phyloP scores from a whole-genome alignment of 2,329 filamentous ascomycete genomes.

The Aspergillus pseudoglaucus region DNA sequence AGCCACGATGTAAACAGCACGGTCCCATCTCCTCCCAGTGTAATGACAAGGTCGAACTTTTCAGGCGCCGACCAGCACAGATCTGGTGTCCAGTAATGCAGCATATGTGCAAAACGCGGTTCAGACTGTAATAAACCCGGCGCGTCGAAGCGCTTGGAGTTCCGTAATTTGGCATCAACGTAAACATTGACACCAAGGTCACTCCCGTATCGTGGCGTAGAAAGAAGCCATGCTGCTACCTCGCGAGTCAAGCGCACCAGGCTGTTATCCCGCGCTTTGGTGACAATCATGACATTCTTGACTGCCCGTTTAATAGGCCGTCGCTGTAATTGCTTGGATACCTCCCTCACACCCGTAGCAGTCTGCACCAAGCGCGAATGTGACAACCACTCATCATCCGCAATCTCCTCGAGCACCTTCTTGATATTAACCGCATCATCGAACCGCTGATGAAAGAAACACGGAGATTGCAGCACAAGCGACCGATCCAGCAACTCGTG shows the following conservation, averaged over 20 bases:
- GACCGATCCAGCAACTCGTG: constrained; percentile 38
- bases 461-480: constrained; percentile 77
- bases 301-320: constrained; percentile 88
- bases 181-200: constrained; percentile 93
- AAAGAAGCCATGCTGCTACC: constrained; percentile 78
- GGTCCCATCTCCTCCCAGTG: constrained; percentile 90
- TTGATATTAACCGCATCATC: constrained; percentile 94
- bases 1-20: constrained; percentile 95
- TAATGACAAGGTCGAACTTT: constrained; percentile 91
- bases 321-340: constrained; percentile 89
- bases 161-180: constrained; percentile 89
- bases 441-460: constrained; percentile 96
- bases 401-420: constrained; percentile 90
- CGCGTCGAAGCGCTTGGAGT: constrained; percentile 81
- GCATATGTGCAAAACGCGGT: constrained; percentile 70
- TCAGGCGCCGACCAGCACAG: constrained; percentile 91
- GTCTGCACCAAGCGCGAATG: constrained; percentile 94
- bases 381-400: constrained; percentile 77
- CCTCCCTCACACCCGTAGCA: constrained; percentile 87
- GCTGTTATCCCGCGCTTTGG: constrained; percentile 92
- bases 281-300: constrained; percentile 94
- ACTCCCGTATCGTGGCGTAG: constrained; percentile 80
- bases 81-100: constrained; percentile 94
- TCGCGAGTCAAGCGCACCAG: constrained; percentile 85
- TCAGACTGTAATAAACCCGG: constrained; percentile 66